A percentile compares a stretch with the other conserved stretches of the same genome.
These are phyloP conservation scores for Ustilago esculenta DNA, from an alignment of 1,284 basidiomycete genomes.

Conservation along the genomic window DNA sequence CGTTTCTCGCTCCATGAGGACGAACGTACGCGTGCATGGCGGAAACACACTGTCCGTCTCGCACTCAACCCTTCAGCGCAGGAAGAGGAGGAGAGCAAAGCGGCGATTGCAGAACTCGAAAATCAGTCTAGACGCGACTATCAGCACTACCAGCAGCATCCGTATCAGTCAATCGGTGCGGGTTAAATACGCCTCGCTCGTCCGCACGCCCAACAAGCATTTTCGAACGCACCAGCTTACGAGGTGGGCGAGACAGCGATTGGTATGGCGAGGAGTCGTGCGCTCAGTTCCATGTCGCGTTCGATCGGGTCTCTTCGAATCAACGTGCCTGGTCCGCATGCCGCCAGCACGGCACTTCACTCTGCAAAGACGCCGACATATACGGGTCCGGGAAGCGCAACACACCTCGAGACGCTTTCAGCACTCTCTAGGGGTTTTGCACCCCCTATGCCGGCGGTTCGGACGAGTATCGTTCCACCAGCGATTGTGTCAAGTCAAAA, in stretches of 20 bases:
- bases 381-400: constrained; percentile 14
- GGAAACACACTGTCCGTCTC: constrained; percentile 30
- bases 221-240: too few species aligned
- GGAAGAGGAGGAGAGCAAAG: constrained; percentile 12
- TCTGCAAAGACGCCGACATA: constrained; percentile 5
- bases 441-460: not conserved
- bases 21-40: constrained; percentile 31
- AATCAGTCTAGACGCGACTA: not conserved
- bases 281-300: not conserved
- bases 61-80: constrained; percentile 19
- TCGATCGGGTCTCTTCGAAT: constrained; percentile 13
- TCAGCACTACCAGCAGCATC: not conserved
- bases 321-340: not conserved
- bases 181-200: too few species aligned
- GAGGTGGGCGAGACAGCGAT: not conserved
- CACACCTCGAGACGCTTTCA: constrained; percentile 11
- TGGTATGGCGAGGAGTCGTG: not conserved
- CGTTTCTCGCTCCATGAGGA: constrained; percentile 14
- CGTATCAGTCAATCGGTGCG: too few species aligned
- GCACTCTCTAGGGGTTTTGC: not conserved
- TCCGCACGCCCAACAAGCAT: too few species aligned
- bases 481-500: constrained; percentile 29
- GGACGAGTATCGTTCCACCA: constrained; percentile 3
- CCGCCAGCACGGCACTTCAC: not conserved
- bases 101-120: constrained; percentile 7